Base-by-base conservation (phyloP, 257 asterid genomes). In the Jacaranda mimosifolia region DNA sequence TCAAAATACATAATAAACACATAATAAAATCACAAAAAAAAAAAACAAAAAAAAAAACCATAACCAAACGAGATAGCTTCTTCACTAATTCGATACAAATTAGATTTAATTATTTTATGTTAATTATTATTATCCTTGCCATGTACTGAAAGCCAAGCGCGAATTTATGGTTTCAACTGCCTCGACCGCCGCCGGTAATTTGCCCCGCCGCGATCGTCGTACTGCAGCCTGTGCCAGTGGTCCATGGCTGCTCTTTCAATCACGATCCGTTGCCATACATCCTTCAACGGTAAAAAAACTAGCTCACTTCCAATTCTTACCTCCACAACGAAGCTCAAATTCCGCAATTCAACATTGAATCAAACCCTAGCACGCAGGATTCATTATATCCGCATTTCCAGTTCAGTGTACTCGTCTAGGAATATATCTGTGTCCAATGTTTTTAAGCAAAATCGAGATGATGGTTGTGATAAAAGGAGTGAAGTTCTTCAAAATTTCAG, bases 221-320 rank as follows among this genome's bases (percentile, higher is more conserved):
- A 39, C 46, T 9, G 55, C 49, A 68, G 10, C 73, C 43, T 36
- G 9, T 56, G 49, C 43, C 52, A 6, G 38, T 8, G 18, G 40
- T 55, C 69, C 63, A 86, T 86, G 90, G 75, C 88, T 1, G 69
- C 49, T 42, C 49, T 79, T 43, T 46, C 67, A 2, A 52, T 64
- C 17, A 55, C 71, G 35, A 55, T 84, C 72, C 81, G 63, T 26
- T 55, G 4, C 38, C 75, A 1, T 8, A 63, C 62, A 51, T 63
- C 12, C 60, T 68, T 64, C 74, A 68, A 69, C 64, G 26, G 51
- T 19, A 77, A 63, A 56, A 63, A 65, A 17, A 42, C 45, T 42
- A 56, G 26, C 46, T 72, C 82, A 72, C 3, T 43, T 66, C 74
- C 86, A 63, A 39, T 49, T 18, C 6, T 32, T 36, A 49, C 80